Base-by-base conservation (phyloP, 2,329 filamentous ascomycete species). In the Penicillium polonicum region DNA sequence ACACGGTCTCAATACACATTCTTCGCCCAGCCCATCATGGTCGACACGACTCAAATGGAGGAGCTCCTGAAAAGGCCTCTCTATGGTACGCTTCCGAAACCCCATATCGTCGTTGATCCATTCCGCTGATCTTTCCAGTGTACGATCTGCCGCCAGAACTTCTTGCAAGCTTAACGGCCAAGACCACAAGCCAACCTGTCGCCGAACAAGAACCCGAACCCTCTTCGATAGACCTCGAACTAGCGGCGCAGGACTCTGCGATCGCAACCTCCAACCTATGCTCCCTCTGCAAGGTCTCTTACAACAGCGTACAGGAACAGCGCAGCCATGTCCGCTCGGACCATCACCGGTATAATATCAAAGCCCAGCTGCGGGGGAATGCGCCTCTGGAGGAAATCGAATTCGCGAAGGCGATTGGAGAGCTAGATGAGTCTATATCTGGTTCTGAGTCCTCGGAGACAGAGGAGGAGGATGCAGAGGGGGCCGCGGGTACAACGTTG, bases 401-500 rank as follows among this genome's bases (percentile, higher is more conserved):
- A 35, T 99, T 99, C 65, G 90, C 94, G 72, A 90, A 88, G 71
- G 82, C 97, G 7, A 82, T 97, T 8, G 91, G 87, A 36, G 86
- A 94, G 58, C 80, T 99, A 35, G 90, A 97, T 66, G 93, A 99
- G 79, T 97, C 94, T 1, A 94, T 95, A 15, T 96, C 92, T 1
- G 85, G 87, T 33, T 83, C 82, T 9, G 88, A 92, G 52, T 87
- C 85, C 1, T 85, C 86, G 2, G 86, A 88, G 51, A 86, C 84
- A 0, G 90, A 92, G 8, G 85, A 88, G 0, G 88, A 90, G 0
- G 80, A 81, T 31, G 74, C 72, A 15, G 73, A 79, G 60, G 66
- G 80, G 73, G 58, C 62, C 15, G 59, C 66, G 19, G 78, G 75
- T 61, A 70, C 71, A 65, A 88, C 87, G 15, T 78, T 97, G 29